Percentiles rank a stretch among this genome's conserved stretches.
Evolutionary conservation across 1,284 basidiomycete genomes (phyloP).

Genomic region (Cutaneotrichosporon mucoides): DNA sequence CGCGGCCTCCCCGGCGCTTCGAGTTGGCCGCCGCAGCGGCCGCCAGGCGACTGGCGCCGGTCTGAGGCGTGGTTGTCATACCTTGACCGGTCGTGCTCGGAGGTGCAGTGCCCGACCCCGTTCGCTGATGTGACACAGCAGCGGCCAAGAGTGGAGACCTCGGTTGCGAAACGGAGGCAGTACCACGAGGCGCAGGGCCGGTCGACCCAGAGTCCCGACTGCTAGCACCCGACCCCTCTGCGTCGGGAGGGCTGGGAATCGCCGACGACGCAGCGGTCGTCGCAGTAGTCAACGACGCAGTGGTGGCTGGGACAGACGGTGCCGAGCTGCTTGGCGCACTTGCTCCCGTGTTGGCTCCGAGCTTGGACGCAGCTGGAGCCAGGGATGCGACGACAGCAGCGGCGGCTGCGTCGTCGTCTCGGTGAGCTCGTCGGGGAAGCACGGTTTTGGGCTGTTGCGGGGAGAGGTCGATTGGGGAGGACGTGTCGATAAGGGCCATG

Average conservation of each 20-base stretch:
- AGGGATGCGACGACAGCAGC: neutral
- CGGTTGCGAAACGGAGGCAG: neutral
- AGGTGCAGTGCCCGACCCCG: neutral
- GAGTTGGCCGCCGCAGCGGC: constrained; percentile 37
- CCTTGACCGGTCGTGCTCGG: neutral
- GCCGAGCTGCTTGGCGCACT: constrained; percentile 8
- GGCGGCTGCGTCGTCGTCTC: neutral
- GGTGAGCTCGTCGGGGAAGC: too few species aligned
- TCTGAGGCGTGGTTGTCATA: constrained; percentile 27
- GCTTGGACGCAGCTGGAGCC: neutral
- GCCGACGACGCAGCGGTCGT: constrained; percentile 16
- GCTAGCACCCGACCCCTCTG: neutral
- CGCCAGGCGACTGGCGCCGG: constrained; percentile 40
- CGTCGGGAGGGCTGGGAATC: constrained; percentile 17
- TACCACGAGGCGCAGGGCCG: neutral
- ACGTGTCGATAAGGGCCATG: too few species aligned
- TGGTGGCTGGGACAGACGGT: constrained; percentile 11
- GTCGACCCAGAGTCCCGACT: neutral
- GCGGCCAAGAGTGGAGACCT: neutral
- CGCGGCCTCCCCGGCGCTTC: constrained; percentile 8
- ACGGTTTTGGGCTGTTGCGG: too few species aligned
- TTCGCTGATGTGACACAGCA: neutral
- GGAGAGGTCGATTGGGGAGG: too few species aligned
- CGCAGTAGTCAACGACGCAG: constrained; percentile 12
- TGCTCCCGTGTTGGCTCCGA: neutral